A percentile compares a stretch with the other conserved stretches of the same genome.
These are phyloP conservation scores for Diaporthe velutina DNA, from an alignment of 2,329 filamentous ascomycete genomes.

Conservation along the genomic window DNA sequence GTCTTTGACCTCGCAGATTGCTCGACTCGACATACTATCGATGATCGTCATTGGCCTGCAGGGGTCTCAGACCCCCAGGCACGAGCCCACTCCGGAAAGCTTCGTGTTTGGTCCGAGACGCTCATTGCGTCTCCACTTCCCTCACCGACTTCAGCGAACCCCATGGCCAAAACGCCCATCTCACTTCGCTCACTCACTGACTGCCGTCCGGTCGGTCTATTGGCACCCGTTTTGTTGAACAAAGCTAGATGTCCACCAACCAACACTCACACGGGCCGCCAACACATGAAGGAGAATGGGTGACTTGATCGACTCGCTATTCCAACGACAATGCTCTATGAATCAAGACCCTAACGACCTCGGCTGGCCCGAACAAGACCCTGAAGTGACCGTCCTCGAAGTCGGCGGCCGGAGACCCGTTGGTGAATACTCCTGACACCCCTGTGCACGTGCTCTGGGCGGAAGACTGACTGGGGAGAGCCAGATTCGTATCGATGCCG, in stretches of 20 bases:
- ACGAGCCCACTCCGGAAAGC: constrained; percentile 30
- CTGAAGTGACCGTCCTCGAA: constrained; percentile 35
- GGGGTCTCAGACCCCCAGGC: constrained; percentile 21
- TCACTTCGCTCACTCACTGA: constrained; percentile 1
- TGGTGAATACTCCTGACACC: constrained; percentile 32
- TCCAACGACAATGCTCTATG: constrained; percentile 34
- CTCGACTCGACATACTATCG: background rate
- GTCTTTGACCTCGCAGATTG: constrained; percentile 7
- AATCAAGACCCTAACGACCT: constrained; percentile 33
- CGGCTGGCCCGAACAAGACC: constrained; percentile 28
- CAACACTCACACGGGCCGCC: constrained; percentile 28
- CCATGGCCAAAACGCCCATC: constrained; percentile 24
- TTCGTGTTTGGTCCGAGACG: constrained; percentile 28
- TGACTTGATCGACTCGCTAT: constrained; percentile 34
- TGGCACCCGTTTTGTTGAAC: constrained; percentile 25
- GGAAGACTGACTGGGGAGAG: background rate
- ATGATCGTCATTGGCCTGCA: constrained; percentile 25
- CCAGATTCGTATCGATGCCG: constrained; percentile 34
- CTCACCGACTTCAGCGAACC: constrained; percentile 31
- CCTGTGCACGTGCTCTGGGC: background rate
- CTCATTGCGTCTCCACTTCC: constrained; percentile 31
- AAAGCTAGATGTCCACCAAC: constrained; percentile 28
- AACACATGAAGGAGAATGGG: constrained; percentile 36
- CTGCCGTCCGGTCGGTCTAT: constrained; percentile 16
- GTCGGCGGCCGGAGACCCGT: constrained; percentile 35